Evolutionary conservation across 352 stramenopile species (phyloP), one percentile per base, ranked within the genome.

Genomic region (Phytopythium boreale): DNA sequence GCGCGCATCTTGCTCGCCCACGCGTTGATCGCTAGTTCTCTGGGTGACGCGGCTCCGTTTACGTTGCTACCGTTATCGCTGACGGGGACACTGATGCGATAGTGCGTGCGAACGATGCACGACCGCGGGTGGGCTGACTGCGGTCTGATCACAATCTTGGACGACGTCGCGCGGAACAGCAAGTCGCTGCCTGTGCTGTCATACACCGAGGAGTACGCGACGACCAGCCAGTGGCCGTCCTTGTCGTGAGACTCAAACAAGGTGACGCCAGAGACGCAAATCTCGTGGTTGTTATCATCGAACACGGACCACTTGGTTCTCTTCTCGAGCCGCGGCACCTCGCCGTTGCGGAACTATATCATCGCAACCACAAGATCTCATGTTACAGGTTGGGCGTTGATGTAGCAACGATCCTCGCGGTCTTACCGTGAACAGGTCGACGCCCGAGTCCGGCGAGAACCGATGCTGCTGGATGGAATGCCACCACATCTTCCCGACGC

Each of bases 191-290:
- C 47, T 10, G 47, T 55, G 24, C 24, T 34, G 24, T 55, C 24
- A 26, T 55, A 55, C 8, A 55, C 14, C 1, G 47, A 55, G 1
- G 10, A 55, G 12, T 36, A 36, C 24, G 47, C 24, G 22, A 55
- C 12, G 47, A 55, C 11, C 24, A 55, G 0, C 47, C 47, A 55
- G 47, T 55, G 11, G 14, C 24, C 47, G 10, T 36, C 47, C 24
- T 55, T 55, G 24, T 55, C 24, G 22, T 55, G 47, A 2, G 47
- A 34, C 47, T 55, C 47, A 26, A 55, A 55, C 47, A 55, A 11
- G 4, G 47, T n/a, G 24, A 36, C 47, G 24, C 47, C 6, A 27
- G 22, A 12, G 24, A 55, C 24, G 11, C 24, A 4, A 4, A 20
- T 36, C 47, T 55, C 47, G 0, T 27, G 47, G 24, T 55, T 10